Percentiles rank a stretch among this genome's conserved stretches.
Conservation (phyloP, 2,329 filamentous ascomycete species). For the Talaromyces sp. region DNA sequence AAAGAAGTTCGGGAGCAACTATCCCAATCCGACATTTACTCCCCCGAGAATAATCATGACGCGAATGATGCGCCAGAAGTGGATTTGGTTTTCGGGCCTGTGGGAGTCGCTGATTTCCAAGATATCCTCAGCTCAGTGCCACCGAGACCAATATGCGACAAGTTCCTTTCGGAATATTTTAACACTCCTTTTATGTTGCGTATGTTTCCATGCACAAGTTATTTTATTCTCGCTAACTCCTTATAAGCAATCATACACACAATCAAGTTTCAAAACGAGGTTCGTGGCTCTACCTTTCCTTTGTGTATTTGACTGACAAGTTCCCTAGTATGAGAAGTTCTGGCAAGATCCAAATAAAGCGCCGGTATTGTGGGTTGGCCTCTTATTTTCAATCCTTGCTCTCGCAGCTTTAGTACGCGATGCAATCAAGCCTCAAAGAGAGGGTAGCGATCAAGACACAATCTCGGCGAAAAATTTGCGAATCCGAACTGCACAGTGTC, state of each 20-base stretch:
- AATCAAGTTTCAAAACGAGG: constrained; percentile 11
- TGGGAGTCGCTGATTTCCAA: not conserved
- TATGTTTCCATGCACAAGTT: not conserved
- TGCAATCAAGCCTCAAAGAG: not conserved
- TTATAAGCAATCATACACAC: constrained; percentile 10
- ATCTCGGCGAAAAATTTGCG: constrained; percentile 5
- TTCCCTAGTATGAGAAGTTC: constrained; percentile 15
- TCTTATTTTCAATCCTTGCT: constrained; percentile 13
- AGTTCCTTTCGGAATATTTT: constrained; percentile 8
- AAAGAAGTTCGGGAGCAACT: constrained; percentile 12
- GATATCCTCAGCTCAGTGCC: constrained; percentile 10
- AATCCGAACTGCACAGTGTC: constrained; percentile 42
- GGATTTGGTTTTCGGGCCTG: constrained; percentile 8
- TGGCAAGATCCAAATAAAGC: constrained; percentile 13
- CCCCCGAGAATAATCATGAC: not conserved
- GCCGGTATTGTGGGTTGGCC: constrained; percentile 14
- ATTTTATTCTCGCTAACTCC: not conserved
- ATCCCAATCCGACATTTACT: constrained; percentile 6
- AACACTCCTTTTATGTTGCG: constrained; percentile 5
- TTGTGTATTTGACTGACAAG: not conserved
- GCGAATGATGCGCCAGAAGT: constrained; percentile 1
- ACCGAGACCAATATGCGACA: constrained; percentile 9
- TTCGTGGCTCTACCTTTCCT: not conserved
- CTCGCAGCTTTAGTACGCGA: constrained; percentile 4
- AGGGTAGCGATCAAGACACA: not conserved